phyloP scores from a whole-genome alignment of 2,329 filamentous ascomycete species.

The Metarhizium sp. region DNA sequence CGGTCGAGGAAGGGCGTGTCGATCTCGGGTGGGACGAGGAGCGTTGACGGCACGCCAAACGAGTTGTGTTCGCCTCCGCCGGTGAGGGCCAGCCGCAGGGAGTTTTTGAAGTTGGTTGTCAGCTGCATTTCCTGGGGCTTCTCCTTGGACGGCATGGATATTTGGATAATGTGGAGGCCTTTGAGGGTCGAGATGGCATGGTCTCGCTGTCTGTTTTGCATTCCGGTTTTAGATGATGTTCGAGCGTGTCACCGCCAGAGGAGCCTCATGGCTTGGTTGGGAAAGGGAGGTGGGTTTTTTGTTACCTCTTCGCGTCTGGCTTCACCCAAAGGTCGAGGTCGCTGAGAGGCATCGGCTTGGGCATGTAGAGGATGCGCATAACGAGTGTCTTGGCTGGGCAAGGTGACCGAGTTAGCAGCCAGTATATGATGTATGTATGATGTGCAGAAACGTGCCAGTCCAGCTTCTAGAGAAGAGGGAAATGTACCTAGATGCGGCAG shows the following conservation, averaged over 20 bases:
- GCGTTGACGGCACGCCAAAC: conserved; percentile 76
- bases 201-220: conserved; percentile 58
- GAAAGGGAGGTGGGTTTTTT: not conserved
- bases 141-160: conserved; percentile 50
- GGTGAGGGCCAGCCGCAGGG: conserved; percentile 77
- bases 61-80: conserved; percentile 78
- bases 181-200: conserved; percentile 73
- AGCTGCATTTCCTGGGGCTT: conserved; percentile 65
- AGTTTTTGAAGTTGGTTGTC: conserved; percentile 72
- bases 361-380: conserved; percentile 90
- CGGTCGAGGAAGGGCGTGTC: conserved; percentile 68
- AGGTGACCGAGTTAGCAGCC: not conserved
- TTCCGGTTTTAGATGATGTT: too few species aligned
- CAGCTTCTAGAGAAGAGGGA: not conserved
- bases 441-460: not conserved
- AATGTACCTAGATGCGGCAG: conserved; percentile 74
- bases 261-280: too few species aligned
- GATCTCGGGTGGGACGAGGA: conserved; percentile 52
- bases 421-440: not conserved
- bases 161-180: conserved; percentile 76
- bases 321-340: conserved; percentile 84
- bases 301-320: conserved; percentile 40
- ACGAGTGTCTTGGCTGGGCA: conserved; percentile 80
- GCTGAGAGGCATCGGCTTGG: conserved; percentile 64
- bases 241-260: too few species aligned